Conservation (phyloP, 805 yeast genomes). For the Candida quercuum region DNA sequence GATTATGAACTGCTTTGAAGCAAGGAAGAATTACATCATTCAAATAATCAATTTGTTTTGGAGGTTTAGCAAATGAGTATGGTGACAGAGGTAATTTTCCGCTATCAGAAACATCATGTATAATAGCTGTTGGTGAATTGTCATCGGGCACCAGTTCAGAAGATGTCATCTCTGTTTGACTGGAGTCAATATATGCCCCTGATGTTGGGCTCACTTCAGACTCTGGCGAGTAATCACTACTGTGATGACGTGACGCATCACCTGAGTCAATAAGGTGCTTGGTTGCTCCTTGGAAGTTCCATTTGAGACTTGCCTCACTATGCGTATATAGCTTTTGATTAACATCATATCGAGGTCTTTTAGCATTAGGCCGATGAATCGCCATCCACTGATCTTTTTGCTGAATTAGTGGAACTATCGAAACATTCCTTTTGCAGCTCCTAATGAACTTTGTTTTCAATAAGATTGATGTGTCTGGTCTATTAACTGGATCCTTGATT, state of each 20-base stretch:
- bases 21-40: conserved; percentile 40
- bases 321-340: conserved; percentile 24
- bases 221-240: conserved; percentile 6
- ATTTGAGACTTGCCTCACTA: conserved; percentile 19
- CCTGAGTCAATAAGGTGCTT: background rate
- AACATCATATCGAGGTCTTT: conserved; percentile 35
- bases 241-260: background rate
- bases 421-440: conserved; percentile 25
- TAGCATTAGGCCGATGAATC: conserved; percentile 22
- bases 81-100: too few species aligned
- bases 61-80: too few species aligned
- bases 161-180: conserved; percentile 19
- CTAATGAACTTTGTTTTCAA: conserved; percentile 49
- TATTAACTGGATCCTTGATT: conserved; percentile 52
- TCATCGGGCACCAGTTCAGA: conserved; percentile 4
- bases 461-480: conserved; percentile 60
- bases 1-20: conserved; percentile 39
- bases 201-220: conserved; percentile 13
- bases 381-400: conserved; percentile 34
- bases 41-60: conserved; percentile 28
- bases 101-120: conserved; percentile 1
- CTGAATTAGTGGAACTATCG: conserved; percentile 31
- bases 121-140: conserved; percentile 1
- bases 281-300: conserved; percentile 19
- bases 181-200: conserved; percentile 6